These are phyloP conservation scores for Saccharomycopsis synnaedendra DNA, from an alignment of 805 yeast genomes.

Conservation along the genomic window DNA sequence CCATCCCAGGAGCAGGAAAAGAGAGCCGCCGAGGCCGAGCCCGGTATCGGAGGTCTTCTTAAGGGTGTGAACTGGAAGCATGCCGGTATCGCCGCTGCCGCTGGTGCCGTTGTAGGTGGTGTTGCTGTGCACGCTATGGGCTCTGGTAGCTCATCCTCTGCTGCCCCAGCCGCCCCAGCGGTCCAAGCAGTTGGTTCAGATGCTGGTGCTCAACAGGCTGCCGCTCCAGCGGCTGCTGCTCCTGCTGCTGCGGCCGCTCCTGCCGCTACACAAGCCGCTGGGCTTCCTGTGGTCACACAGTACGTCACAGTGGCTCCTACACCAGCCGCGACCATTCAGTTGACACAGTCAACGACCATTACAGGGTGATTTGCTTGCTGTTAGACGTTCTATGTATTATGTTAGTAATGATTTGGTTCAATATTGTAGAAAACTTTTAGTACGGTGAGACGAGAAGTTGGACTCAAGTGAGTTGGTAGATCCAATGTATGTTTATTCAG, in stretches of 20 bases:
- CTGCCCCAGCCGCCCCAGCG: neutral
- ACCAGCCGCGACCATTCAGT: neutral
- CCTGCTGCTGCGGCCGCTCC: neutral
- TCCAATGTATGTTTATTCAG: too few relatives aligned
- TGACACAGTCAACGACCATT: neutral
- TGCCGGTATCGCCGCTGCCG: slow-evolving; percentile 2
- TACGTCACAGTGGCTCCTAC: neutral
- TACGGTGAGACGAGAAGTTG: too few relatives aligned
- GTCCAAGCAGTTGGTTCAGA: too few relatives aligned
- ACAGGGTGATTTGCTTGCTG: too few relatives aligned
- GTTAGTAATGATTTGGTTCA: too few relatives aligned
- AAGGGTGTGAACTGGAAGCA: slow-evolving; percentile 1
- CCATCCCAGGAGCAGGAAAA: neutral
- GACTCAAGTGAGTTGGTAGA: too few relatives aligned
- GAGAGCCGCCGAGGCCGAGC: neutral
- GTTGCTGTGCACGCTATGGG: neutral
- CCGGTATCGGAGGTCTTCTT: neutral
- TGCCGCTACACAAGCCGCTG: neutral
- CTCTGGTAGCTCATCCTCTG: neutral
- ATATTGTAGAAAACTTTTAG: too few relatives aligned
- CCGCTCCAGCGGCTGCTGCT: neutral
- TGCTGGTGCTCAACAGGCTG: neutral
- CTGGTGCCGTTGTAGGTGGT: slow-evolving; percentile 1
- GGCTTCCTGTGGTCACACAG: neutral
- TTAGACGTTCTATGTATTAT: too few relatives aligned